A percentile compares a stretch with the other conserved stretches of the same genome.
Evolutionary conservation across 106 monocot genomes (phyloP).

Genomic region (Apostasia ramifera): DNA sequence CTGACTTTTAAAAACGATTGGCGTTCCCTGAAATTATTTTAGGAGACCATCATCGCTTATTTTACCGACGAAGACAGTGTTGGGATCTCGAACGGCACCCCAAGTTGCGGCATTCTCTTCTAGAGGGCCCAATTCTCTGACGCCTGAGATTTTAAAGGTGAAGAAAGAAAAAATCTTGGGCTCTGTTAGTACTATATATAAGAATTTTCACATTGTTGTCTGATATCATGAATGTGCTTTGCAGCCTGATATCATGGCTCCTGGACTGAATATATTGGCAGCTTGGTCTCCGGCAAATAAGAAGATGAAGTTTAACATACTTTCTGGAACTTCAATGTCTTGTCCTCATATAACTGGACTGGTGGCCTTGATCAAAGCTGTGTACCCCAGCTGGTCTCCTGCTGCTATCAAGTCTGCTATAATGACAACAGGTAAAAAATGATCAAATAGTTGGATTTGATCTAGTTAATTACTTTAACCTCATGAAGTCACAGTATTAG

Average conservation of each 20-base stretch:
- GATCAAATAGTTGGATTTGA: too few relatives aligned
- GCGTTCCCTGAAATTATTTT: neutral
- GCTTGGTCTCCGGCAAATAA: slow-evolving; percentile 80
- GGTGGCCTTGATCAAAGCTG: slow-evolving; percentile 65
- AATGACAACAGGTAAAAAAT: slow-evolving; percentile 72
- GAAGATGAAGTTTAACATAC: slow-evolving; percentile 55
- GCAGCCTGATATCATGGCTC: slow-evolving; percentile 84
- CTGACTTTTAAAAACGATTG: neutral
- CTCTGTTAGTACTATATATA: too few relatives aligned
- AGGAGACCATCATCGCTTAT: slow-evolving; percentile 63
- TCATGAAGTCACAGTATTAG: too few relatives aligned
- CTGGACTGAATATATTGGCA: slow-evolving; percentile 85
- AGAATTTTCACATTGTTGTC: neutral
- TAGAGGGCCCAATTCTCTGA: slow-evolving; percentile 84
- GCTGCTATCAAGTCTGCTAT: slow-evolving; percentile 86
- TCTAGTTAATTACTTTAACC: too few relatives aligned
- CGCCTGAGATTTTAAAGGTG: slow-evolving; percentile 85
- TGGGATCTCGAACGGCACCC: slow-evolving; percentile 54
- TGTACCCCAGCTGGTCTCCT: slow-evolving; percentile 80
- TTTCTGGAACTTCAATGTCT: slow-evolving; percentile 95
- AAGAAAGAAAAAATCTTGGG: neutral
- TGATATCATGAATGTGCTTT: neutral
- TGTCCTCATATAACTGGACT: slow-evolving; percentile 94
- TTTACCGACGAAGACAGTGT: slow-evolving; percentile 43
- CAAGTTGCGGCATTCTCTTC: slow-evolving; percentile 78